phyloP scores from a whole-genome alignment of 495 filamentous ascomycete species.

The Podospora fimiseda region DNA sequence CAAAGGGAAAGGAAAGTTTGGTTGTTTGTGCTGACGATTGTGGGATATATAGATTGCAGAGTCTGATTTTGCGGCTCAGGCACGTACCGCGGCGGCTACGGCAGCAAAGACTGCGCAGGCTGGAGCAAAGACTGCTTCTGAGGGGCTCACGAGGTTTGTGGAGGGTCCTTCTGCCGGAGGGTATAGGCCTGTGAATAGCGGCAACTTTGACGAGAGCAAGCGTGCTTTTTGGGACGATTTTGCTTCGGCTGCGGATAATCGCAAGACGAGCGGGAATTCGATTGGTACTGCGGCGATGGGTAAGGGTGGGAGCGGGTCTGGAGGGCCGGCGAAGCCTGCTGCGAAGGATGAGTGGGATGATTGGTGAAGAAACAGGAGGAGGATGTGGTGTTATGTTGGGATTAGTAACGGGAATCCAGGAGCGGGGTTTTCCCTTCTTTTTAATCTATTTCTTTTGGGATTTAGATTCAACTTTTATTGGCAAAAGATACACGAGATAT shows the following conservation, averaged over 20 bases:
- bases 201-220: slow-evolving; percentile 52
- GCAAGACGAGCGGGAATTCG: slow-evolving; percentile 35
- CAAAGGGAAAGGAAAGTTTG: background rate
- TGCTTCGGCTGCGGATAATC: slow-evolving; percentile 45
- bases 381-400: background rate
- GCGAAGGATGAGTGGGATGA: slow-evolving; percentile 60
- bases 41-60: slow-evolving; percentile 58
- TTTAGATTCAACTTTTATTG: too few relatives aligned
- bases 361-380: slow-evolving; percentile 44
- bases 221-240: slow-evolving; percentile 91
- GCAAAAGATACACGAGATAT: too few relatives aligned
- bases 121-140: slow-evolving; percentile 64
- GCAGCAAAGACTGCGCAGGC: slow-evolving; percentile 54
- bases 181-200: slow-evolving; percentile 26
- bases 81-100: slow-evolving; percentile 59
- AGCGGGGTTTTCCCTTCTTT: background rate
- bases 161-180: slow-evolving; percentile 46
- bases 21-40: background rate
- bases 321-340: slow-evolving; percentile 24
- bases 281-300: slow-evolving; percentile 71
- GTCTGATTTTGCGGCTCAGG: slow-evolving; percentile 81
- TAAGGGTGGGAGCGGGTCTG: slow-evolving; percentile 39
- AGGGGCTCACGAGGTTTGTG: slow-evolving; percentile 75
- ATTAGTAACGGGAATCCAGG: background rate
- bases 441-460: background rate